phyloP scores from a whole-genome alignment of 2,329 filamentous ascomycete species.

The Phialemonium atrogriseum region DNA sequence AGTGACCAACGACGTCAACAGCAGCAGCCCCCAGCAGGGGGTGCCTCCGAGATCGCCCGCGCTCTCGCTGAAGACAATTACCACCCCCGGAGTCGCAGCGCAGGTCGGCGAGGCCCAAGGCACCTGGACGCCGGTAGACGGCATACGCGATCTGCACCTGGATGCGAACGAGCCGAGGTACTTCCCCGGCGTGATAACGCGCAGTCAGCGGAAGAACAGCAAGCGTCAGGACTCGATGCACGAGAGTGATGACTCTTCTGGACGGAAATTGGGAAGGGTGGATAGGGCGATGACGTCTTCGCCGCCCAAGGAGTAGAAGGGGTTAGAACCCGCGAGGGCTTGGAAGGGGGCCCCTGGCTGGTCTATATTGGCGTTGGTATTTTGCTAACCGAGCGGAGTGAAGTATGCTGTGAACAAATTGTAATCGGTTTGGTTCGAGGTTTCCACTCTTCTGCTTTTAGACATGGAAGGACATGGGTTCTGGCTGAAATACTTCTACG shows the following conservation, averaged over 20 bases:
- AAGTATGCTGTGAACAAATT: no score
- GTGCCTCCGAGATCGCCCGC: slow-evolving; percentile 13
- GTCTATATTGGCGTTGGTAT: no score
- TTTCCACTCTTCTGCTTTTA: no score
- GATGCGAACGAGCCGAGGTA: slow-evolving; percentile 51
- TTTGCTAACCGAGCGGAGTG: no score
- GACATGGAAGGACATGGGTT: no score
- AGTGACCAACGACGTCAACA: slow-evolving; percentile 2
- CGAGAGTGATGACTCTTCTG: slow-evolving; percentile 31
- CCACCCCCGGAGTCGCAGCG: slow-evolving; percentile 2
- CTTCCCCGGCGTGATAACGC: slow-evolving; percentile 61
- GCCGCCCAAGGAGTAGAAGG: no score
- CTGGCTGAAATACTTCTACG: no score
- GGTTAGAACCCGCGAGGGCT: no score
- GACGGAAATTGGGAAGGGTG: no score
- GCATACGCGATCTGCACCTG: slow-evolving; percentile 17
- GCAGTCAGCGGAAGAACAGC: slow-evolving; percentile 38
- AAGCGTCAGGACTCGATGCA: slow-evolving; percentile 27
- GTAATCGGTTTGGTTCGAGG: no score
- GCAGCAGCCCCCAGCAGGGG: slow-evolving; percentile 1
- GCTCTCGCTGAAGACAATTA: slow-evolving; percentile 12
- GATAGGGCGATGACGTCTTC: no score
- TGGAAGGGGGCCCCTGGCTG: no score
- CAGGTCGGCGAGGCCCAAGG: slow-evolving; percentile 16
- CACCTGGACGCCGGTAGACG: slow-evolving; percentile 29